Evolutionary conservation across 176 grass and related monocot genomes (phyloP).

Genomic region (Oryza glumipatula): DNA sequence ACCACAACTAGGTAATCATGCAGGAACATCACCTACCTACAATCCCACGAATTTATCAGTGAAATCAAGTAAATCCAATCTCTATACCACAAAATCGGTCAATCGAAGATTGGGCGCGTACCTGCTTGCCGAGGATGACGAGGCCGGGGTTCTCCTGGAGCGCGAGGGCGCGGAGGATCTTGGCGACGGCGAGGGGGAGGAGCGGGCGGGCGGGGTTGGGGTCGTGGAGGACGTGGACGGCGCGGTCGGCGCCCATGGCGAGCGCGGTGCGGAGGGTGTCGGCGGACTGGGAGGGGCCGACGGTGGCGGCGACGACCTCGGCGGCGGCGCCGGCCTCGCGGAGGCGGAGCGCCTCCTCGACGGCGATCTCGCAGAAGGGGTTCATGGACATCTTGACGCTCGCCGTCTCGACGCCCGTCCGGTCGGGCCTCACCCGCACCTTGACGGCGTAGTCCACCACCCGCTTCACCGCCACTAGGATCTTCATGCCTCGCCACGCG

Average conservation of each 20-base stretch:
- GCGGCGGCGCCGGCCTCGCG: conserved; percentile 64
- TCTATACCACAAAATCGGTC: neutral
- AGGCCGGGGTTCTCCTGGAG: conserved; percentile 70
- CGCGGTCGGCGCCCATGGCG: conserved; percentile 94
- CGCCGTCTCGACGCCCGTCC: conserved; percentile 75
- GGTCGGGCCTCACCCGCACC: conserved; percentile 76
- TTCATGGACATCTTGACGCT: conserved; percentile 99
- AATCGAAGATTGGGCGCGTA: conserved; percentile 9
- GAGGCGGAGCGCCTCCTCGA: conserved; percentile 84
- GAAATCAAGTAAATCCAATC: neutral
- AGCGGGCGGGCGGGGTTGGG: conserved; percentile 47
- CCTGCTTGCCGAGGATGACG: conserved; percentile 93
- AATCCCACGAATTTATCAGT: neutral
- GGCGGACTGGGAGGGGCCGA: conserved; percentile 66
- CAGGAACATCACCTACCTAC: neutral
- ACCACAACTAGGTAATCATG: neutral
- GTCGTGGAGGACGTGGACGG: conserved; percentile 75
- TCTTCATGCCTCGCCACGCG: conserved; percentile 69
- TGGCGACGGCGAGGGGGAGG: conserved; percentile 79
- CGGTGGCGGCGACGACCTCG: conserved; percentile 81
- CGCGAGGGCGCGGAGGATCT: conserved; percentile 71
- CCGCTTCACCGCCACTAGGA: conserved; percentile 88
- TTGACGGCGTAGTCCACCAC: conserved; percentile 96
- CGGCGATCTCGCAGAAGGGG: conserved; percentile 95
- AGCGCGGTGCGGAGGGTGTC: conserved; percentile 96